Conservation (phyloP, 768 basidiomycete genomes). For the Aureoboletus auriporus region DNA sequence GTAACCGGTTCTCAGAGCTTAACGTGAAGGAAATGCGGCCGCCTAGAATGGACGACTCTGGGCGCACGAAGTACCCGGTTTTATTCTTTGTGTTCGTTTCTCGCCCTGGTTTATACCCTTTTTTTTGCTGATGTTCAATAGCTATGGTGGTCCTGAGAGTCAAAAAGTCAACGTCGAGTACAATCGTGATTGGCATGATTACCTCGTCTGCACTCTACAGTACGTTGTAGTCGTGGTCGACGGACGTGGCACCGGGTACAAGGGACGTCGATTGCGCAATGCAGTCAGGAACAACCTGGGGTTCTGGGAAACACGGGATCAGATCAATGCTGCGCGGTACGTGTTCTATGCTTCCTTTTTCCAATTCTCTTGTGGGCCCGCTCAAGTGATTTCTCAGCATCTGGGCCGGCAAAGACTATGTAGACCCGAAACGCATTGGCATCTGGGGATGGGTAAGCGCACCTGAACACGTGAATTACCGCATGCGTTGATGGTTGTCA, state of each 20-base stretch:
- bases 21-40: slow-evolving; percentile 92
- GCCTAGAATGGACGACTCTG: slow-evolving; percentile 89
- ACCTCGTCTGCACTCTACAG: slow-evolving; percentile 73
- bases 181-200: slow-evolving; percentile 80
- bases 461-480: not conserved
- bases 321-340: slow-evolving; percentile 83
- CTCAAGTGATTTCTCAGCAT: slow-evolving; percentile 38
- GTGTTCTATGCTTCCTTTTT: slow-evolving; percentile 22
- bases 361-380: not conserved
- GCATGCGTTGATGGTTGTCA: not conserved
- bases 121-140: slow-evolving; percentile 26
- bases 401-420: slow-evolving; percentile 85
- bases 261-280: slow-evolving; percentile 80
- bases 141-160: slow-evolving; percentile 88
- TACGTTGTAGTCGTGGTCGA: slow-evolving; percentile 89
- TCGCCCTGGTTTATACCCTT: not conserved
- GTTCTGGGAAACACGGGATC: slow-evolving; percentile 84
- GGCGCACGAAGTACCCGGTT: slow-evolving; percentile 94
- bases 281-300: slow-evolving; percentile 88
- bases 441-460: slow-evolving; percentile 94
- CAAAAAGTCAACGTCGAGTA: slow-evolving; percentile 72
- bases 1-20: slow-evolving; percentile 49
- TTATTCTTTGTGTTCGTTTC: slow-evolving; percentile 72
- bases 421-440: slow-evolving; percentile 85
- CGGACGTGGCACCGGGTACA: slow-evolving; percentile 90